Base-by-base conservation (phyloP, 805 yeast genomes). In the Candida vaughaniae region DNA sequence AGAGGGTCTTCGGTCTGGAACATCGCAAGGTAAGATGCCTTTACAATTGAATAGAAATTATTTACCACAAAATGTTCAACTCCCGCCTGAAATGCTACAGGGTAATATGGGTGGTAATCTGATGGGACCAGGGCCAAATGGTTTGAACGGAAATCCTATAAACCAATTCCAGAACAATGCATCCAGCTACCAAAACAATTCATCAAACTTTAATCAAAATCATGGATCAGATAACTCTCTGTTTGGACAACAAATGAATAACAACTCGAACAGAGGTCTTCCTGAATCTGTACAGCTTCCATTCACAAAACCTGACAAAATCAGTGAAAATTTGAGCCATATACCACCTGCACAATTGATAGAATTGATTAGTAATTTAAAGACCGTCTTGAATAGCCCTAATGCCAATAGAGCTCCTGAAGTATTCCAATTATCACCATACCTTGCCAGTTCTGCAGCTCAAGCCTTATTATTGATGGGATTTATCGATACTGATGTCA, bases 391-490 rank as follows among this genome's bases (percentile, higher is more conserved):
- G 22, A 65, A 64, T 25, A 73, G 78, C 30, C 73, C 78, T 5
- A 70, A 72, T 39, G 66, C 76, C 25, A 49, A 57, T 23, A 57
- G 82, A 43, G 80, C 80, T 16, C 67, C 73, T 37, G 73, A 73
- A 40, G 66, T 82, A 39, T 66, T 78, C 48, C 68, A 66, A 38
- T 62, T 75, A 48, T 62, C 78, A 45, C 80, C 80, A 12, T 60
- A 78, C 32, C 61, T 84, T 28, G 82, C 89, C 3, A 63, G 78
- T 2, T 73, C 85, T 1, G 80, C 86, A 1, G 78, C 90, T 0
- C 93, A 85, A 54, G 85, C 89, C 2, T 64, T 85, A 43, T 60
- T 85, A 14, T 66, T 83, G 32, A 84, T 85, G 90, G 95, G 93
- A 1, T 70, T 85, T 29, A 77, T 85, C 16, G 85, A 83, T 53